Evolutionary conservation across 768 basidiomycete genomes (phyloP).

Genomic region (Boletus sp.): DNA sequence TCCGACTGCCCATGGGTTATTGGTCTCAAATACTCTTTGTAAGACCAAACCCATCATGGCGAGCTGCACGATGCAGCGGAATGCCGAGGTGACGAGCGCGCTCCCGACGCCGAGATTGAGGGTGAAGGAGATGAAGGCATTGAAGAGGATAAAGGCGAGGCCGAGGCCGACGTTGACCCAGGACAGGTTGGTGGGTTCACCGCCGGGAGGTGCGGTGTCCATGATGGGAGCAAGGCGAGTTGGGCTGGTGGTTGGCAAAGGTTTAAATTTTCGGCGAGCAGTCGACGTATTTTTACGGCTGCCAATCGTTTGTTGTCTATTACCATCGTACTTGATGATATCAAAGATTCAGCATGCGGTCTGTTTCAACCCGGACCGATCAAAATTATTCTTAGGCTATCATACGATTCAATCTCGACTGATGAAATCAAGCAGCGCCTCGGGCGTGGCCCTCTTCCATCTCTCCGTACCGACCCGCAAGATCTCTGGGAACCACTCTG

Average conservation of each 20-base stretch:
- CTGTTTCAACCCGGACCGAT: not conserved
- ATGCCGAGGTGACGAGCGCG: slow-evolving; percentile 63
- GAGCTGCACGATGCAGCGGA: slow-evolving; percentile 77
- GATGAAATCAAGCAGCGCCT: slow-evolving; percentile 32
- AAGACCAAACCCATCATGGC: slow-evolving; percentile 67
- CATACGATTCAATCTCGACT: not conserved
- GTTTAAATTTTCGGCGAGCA: not conserved
- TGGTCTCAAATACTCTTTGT: slow-evolving; percentile 70
- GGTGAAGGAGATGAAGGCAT: slow-evolving; percentile 59
- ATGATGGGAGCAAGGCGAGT: slow-evolving; percentile 12
- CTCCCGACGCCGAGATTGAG: slow-evolving; percentile 68
- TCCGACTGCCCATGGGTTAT: slow-evolving; percentile 71
- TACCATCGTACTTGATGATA: not conserved
- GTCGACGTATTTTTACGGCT: not conserved
- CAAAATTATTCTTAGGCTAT: not conserved
- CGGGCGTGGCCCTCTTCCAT: slow-evolving; percentile 51
- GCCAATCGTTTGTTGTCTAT: not conserved
- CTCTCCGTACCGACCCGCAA: slow-evolving; percentile 47
- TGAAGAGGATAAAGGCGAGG: slow-evolving; percentile 70
- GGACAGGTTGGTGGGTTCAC: slow-evolving; percentile 36
- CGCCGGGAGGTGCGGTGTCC: slow-evolving; percentile 28
- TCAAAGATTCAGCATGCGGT: too few relatives aligned
- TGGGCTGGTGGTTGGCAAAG: not conserved
- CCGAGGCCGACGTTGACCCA: slow-evolving; percentile 79
- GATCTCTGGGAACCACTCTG: slow-evolving; percentile 49